Base-by-base conservation (phyloP, 139 green algal genomes). In the Volvox reticuliferus region DNA sequence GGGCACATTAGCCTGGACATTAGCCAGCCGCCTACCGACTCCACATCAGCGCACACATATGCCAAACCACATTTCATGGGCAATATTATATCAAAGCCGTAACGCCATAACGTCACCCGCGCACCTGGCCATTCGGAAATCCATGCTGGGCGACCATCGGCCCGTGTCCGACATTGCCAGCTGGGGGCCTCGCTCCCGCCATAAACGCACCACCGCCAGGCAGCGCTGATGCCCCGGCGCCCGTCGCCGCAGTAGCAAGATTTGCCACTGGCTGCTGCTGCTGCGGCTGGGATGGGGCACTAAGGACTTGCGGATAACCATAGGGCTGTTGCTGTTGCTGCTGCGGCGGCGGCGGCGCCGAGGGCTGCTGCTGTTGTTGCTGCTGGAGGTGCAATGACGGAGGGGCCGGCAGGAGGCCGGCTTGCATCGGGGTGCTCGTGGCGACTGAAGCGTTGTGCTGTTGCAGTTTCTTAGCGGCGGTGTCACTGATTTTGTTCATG, bases 401-500 rank as follows among this genome's bases (percentile, higher is more conserved):
- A 19, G 71, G 19, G 28, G 71, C 32, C 13, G 76, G 33, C 12
- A 30, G 33, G 28, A 35, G 28, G 28, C 28, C 3, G 28, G 73
- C 73, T 79, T 2, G 28, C n/a, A 30, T 18, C 28, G 16, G 2
- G 16, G 73, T 18, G 16, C 28, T n/a, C 9, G 77, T 32, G 22
- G 24, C 65, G 21, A 28, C 65, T 28, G 65, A 9, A 2, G 21
- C 67, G 12, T 32, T 16, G 36, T 63, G 44, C 63, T 63, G 36
- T 36, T 55, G 36, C 9, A 75, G 44, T 62, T 93, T 93, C 77
- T 89, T 92, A 18, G 87, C 73, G 26, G 88, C 85, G 24, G 63
- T 91, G 19, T 89, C 91, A 2, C 77, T 50, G 28, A 93, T 93
- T 36, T 89, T 91, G 36, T 88, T 87, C n/a, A 95, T 76, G 44